Conservation (phyloP, 805 yeast species). For the Candida silvatica region DNA sequence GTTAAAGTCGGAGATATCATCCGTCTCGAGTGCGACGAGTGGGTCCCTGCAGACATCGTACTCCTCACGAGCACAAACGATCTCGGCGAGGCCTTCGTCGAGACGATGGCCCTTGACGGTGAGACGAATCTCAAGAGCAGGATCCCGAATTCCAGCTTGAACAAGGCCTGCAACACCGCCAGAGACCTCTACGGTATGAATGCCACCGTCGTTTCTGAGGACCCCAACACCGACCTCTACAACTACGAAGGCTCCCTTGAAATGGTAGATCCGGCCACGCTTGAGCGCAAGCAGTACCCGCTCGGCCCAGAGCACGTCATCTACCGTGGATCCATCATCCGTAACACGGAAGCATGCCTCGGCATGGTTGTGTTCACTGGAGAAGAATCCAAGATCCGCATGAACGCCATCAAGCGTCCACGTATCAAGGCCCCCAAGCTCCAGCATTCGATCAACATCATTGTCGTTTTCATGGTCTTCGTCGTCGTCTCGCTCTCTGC, state of each 20-base stretch:
- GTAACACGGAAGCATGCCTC: conserved; percentile 68
- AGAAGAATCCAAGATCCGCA: conserved; percentile 89
- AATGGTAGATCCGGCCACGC: conserved; percentile 18
- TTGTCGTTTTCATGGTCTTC: conserved; percentile 80
- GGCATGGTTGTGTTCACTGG: conserved; percentile 92
- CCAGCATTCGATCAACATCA: conserved; percentile 72
- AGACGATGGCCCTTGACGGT: conserved; percentile 97
- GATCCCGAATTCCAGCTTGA: conserved; percentile 56
- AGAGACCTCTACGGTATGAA: conserved; percentile 39
- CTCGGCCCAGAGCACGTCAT: conserved; percentile 75
- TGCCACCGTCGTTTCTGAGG: conserved; percentile 64
- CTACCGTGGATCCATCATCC: conserved; percentile 81
- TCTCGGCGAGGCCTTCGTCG: conserved; percentile 62
- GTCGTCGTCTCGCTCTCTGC: conserved; percentile 69
- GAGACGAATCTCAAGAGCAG: conserved; percentile 86
- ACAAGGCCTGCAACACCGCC: conserved; percentile 41
- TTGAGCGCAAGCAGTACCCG: conserved; percentile 37
- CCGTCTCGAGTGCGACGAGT: conserved; percentile 66
- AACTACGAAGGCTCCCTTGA: conserved; percentile 77
- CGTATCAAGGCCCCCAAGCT: conserved; percentile 90
- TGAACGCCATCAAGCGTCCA: conserved; percentile 88
- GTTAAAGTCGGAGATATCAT: conserved; percentile 84
- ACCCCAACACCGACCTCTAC: conserved; percentile 86
- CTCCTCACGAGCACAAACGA: conserved; percentile 63
- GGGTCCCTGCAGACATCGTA: conserved; percentile 90